phyloP scores from a whole-genome alignment of 2,329 filamentous ascomycete species.

The Leptoxyphium fumago region DNA sequence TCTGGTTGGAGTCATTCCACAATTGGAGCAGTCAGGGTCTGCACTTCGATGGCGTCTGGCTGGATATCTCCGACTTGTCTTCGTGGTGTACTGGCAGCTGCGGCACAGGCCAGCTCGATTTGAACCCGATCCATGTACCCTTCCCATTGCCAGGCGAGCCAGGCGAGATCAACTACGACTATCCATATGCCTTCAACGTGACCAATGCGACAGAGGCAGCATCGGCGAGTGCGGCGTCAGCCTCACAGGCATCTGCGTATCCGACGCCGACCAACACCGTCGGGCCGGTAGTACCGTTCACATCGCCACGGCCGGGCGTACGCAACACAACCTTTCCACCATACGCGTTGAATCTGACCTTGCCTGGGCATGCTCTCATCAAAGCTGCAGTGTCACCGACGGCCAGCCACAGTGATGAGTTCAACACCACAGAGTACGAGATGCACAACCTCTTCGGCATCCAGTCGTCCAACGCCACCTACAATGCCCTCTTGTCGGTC shows the following conservation, averaged over 20 bases:
- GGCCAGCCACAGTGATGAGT: slow-evolving; percentile 12
- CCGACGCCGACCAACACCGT: slow-evolving; percentile 5
- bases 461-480: slow-evolving; percentile 7
- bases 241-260: slow-evolving; percentile 7
- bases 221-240: slow-evolving; percentile 6
- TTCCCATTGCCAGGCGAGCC: slow-evolving; percentile 13
- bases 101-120: slow-evolving; percentile 5
- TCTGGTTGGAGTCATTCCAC: slow-evolving; percentile 13
- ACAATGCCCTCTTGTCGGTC: slow-evolving; percentile 30
- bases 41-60: slow-evolving; percentile 11
- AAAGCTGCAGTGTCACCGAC: slow-evolving; percentile 10
- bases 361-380: slow-evolving; percentile 9
- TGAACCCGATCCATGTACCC: slow-evolving; percentile 12
- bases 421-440: slow-evolving; percentile 13
- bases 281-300: slow-evolving; percentile 22
- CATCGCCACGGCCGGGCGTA: slow-evolving; percentile 9
- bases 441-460: slow-evolving; percentile 13
- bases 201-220: slow-evolving; percentile 14
- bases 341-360: slow-evolving; percentile 13
- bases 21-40: slow-evolving; percentile 19
- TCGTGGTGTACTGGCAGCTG: slow-evolving; percentile 9
- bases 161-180: slow-evolving; percentile 11
- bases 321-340: slow-evolving; percentile 12
- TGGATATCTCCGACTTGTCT: slow-evolving; percentile 9
- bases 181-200: slow-evolving; percentile 11